Evolutionary conservation across 352 stramenopile species (phyloP).

Genomic region (Phytophthora fragariae): DNA sequence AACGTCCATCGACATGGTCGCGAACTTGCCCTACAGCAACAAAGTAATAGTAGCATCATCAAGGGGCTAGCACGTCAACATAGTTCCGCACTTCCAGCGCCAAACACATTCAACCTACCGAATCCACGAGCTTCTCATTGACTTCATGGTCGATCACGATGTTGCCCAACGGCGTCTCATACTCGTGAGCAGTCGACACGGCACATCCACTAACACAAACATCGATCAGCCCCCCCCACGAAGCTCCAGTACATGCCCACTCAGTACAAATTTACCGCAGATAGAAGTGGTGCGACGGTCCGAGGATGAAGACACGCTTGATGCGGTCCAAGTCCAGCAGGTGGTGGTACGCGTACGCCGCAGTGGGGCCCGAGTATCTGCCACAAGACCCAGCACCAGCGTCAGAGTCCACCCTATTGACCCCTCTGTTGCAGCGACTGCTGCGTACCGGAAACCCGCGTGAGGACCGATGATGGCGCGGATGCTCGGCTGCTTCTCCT

Average conservation of each 20-base stretch:
- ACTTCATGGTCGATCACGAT: constrained; percentile 92
- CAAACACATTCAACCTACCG: constrained; percentile 39
- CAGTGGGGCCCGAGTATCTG: constrained; percentile 95
- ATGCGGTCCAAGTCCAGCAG: constrained; percentile 75
- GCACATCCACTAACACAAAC: constrained; percentile 66
- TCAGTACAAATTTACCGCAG: constrained; percentile 67
- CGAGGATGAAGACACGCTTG: constrained; percentile 92
- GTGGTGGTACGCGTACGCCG: constrained; percentile 94
- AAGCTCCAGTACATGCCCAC: not conserved
- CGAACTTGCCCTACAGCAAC: constrained; percentile 66
- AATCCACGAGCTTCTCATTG: constrained; percentile 90
- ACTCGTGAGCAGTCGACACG: constrained; percentile 82
- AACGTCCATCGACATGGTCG: constrained; percentile 81
- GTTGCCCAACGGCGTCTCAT: constrained; percentile 96
- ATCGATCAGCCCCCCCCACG: not conserved
- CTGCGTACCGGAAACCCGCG: constrained; percentile 76
- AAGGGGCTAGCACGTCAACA: not conserved
- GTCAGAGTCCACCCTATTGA: not conserved
- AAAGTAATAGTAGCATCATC: not conserved
- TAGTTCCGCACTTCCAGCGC: not conserved
- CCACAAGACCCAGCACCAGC: not conserved
- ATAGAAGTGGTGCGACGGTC: constrained; percentile 97
- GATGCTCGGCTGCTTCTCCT: constrained; percentile 52
- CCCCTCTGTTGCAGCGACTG: not conserved
- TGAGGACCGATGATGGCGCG: constrained; percentile 90